A percentile compares a stretch with the other conserved stretches of the same genome.
Conservation (phyloP, 495 filamentous ascomycete species). For the Delitschia confertaspora region DNA sequence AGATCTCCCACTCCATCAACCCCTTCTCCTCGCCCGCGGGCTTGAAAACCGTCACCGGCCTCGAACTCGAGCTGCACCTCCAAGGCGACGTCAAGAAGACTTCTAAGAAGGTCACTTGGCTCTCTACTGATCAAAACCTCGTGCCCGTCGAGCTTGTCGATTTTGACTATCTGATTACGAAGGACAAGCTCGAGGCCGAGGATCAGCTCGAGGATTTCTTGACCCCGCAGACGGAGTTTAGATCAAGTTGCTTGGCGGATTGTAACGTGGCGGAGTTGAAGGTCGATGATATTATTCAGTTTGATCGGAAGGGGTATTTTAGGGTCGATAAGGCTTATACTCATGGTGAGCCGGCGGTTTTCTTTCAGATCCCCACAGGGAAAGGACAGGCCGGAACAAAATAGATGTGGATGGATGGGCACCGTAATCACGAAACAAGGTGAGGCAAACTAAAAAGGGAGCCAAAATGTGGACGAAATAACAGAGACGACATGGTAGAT, state of each 20-base stretch:
- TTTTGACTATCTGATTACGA: constrained; percentile 87
- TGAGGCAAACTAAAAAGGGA: too few relatives aligned
- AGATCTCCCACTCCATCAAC: constrained; percentile 53
- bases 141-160: constrained; percentile 78
- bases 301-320: constrained; percentile 89
- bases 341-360: constrained; percentile 37
- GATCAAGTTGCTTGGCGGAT: constrained; percentile 68
- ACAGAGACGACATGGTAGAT: too few relatives aligned
- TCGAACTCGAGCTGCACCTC: constrained; percentile 74
- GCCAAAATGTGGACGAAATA: too few relatives aligned
- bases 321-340: constrained; percentile 55
- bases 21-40: constrained; percentile 31
- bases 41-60: constrained; percentile 45
- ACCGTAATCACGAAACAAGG: background rate
- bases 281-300: constrained; percentile 82
- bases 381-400: too few relatives aligned
- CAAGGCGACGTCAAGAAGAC: constrained; percentile 86
- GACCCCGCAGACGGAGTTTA: constrained; percentile 64
- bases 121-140: constrained; percentile 65
- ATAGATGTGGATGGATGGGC: constrained; percentile 6
- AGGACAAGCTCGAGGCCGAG: constrained; percentile 77
- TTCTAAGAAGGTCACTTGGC: constrained; percentile 93
- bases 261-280: constrained; percentile 66
- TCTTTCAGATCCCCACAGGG: constrained; percentile 38
- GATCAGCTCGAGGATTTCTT: constrained; percentile 75